Conservation (phyloP, 768 basidiomycete genomes). For the Chiua virens region DNA sequence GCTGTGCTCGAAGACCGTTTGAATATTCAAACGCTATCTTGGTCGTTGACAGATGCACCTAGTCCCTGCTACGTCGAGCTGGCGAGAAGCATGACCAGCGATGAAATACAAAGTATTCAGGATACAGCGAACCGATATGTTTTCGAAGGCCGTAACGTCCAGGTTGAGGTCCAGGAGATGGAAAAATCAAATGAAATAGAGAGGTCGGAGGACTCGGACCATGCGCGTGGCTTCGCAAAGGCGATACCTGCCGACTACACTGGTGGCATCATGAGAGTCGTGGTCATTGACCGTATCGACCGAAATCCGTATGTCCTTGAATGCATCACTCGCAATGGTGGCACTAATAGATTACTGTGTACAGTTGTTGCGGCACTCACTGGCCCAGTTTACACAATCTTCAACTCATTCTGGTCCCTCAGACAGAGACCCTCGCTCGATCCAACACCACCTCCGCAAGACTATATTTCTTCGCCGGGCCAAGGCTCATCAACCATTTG, state of each 20-base stretch:
- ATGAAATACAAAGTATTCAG: constrained; percentile 65
- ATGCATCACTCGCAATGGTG: constrained; percentile 5
- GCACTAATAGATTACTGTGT: background rate
- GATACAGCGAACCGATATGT: constrained; percentile 64
- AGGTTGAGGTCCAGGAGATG: constrained; percentile 76
- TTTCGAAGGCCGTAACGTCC: constrained; percentile 63
- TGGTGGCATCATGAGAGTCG: constrained; percentile 73
- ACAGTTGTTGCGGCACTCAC: constrained; percentile 83
- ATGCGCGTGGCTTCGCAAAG: constrained; percentile 54
- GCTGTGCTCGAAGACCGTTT: constrained; percentile 70
- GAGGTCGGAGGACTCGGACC: constrained; percentile 35
- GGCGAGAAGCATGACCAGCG: constrained; percentile 60
- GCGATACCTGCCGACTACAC: constrained; percentile 69
- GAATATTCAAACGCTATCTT: constrained; percentile 70
- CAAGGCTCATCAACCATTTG: constrained; percentile 67
- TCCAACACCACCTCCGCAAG: constrained; percentile 64
- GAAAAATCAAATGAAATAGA: constrained; percentile 37
- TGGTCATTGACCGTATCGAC: constrained; percentile 82
- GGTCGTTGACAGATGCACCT: constrained; percentile 74
- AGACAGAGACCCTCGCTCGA: constrained; percentile 65
- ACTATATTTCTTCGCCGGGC: constrained; percentile 81
- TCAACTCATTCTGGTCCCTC: constrained; percentile 68
- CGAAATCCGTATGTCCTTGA: constrained; percentile 62
- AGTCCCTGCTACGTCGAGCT: constrained; percentile 77
- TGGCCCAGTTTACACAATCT: constrained; percentile 73